Evolutionary conservation across 1,284 basidiomycete species (phyloP), one percentile per base, ranked within the genome.

Genomic region (Ganoderma leucocontextum): DNA sequence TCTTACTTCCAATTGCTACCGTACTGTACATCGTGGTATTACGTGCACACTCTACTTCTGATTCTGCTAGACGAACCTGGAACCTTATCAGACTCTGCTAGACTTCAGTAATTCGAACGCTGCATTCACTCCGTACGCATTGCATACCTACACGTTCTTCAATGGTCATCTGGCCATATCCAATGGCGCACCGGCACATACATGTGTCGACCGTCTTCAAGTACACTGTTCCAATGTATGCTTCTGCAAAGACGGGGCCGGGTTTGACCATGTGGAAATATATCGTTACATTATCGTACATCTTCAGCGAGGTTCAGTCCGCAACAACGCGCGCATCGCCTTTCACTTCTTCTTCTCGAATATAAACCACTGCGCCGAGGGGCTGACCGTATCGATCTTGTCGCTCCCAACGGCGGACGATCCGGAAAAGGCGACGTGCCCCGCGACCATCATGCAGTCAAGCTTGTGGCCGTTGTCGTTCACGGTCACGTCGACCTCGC

Each of bases 361-460:
- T 36, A 68, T 52, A 38, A 68, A 61, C 67, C 67, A 68, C 25
- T 68, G 63, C 12, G 67, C 47, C 4, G 52, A 22, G 10, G 63
- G 63, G 53, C 63, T 52, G n/a, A 68, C 35, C n/a, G 66, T 64
- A 29, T 68, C 66, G 6, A 47, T 25, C 35, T n/a, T 7, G 4
- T 29, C 60, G 44, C 42, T 35, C 8, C 41, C 95, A 13, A 19
- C 4, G 17, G 44, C 39, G 9, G 59, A 22, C 8, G 60, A 57
- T 9, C 52, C n/a, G 9, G 64, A 47, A 33, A 63, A 62, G 1
- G 69, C 84, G 12, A 85, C 70, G 13, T 79, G 76, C 1, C 85
- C 86, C 1, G 84, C 82, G 6, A 82, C 75, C 74, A 86, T 77
- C 62, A 77, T 73, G 62, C 79, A 79, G 15, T 81, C 72, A 49